Conservation (phyloP, 2,329 filamentous ascomycete species). For the Colletotrichum kahawae region DNA sequence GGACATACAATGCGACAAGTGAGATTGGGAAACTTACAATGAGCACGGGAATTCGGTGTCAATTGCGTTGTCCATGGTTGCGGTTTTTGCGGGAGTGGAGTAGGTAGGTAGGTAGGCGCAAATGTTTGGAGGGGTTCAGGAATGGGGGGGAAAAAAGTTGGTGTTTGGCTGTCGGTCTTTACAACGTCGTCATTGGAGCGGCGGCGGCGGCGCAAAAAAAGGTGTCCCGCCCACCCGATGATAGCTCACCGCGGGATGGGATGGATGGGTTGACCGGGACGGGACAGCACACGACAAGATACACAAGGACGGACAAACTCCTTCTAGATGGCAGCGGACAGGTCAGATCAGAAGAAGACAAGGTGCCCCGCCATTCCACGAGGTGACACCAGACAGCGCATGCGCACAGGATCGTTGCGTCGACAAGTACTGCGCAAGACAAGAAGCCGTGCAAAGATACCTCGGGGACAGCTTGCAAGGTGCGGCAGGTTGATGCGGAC, state of each 20-base stretch:
- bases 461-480: background rate
- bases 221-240: background rate
- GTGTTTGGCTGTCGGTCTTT: background rate
- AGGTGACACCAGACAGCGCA: constrained; percentile 9
- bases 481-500: background rate
- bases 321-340: background rate
- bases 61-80: constrained; percentile 38
- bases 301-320: background rate
- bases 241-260: background rate
- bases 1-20: background rate
- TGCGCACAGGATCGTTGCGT: constrained; percentile 5
- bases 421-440: background rate
- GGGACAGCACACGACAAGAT: background rate
- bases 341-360: background rate
- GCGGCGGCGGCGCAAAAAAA: background rate
- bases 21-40: constrained; percentile 56
- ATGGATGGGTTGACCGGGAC: background rate
- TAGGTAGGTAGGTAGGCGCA: background rate
- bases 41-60: constrained; percentile 66
- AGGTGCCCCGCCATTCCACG: background rate
- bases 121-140: background rate
- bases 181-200: constrained; percentile 3
- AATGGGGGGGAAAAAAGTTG: background rate
- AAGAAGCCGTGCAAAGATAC: background rate
- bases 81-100: background rate